Evolutionary conservation across 1,284 basidiomycete species (phyloP).

Genomic region (Xerocomus amazonicus): DNA sequence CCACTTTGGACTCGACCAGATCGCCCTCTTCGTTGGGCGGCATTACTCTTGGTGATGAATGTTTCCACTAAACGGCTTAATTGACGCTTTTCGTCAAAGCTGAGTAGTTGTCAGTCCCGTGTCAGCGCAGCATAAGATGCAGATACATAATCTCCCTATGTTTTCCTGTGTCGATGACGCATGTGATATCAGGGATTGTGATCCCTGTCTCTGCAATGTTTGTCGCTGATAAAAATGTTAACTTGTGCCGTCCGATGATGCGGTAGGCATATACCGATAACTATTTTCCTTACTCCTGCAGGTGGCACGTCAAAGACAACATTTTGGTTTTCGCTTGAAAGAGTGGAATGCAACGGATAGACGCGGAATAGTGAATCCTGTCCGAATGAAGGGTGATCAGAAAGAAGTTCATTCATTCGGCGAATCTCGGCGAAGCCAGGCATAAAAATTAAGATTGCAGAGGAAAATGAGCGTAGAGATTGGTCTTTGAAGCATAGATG

Average conservation of each 20-base stretch:
- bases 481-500: constrained; percentile 76
- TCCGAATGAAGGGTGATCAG: constrained; percentile 76
- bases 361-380: constrained; percentile 66
- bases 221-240: constrained; percentile 52
- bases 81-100: constrained; percentile 97
- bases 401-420: constrained; percentile 79
- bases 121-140: background rate
- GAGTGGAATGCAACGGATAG: constrained; percentile 90
- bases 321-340: constrained; percentile 87
- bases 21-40: constrained; percentile 86
- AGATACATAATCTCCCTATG: constrained; percentile 86
- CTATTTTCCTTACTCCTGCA: constrained; percentile 81
- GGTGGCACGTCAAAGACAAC: constrained; percentile 90
- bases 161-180: constrained; percentile 95
- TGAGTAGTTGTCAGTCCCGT: constrained; percentile 30
- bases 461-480: constrained; percentile 59
- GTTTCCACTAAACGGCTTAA: constrained; percentile 92
- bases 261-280: constrained; percentile 62
- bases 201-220: constrained; percentile 88
- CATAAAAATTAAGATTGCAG: constrained; percentile 90
- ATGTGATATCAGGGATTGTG: constrained; percentile 97
- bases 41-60: constrained; percentile 92
- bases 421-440: constrained; percentile 94
- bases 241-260: constrained; percentile 51
- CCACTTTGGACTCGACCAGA: constrained; percentile 91